phyloP scores from a whole-genome alignment of 2,329 filamentous ascomycete species.

The Aspergillus niger region DNA sequence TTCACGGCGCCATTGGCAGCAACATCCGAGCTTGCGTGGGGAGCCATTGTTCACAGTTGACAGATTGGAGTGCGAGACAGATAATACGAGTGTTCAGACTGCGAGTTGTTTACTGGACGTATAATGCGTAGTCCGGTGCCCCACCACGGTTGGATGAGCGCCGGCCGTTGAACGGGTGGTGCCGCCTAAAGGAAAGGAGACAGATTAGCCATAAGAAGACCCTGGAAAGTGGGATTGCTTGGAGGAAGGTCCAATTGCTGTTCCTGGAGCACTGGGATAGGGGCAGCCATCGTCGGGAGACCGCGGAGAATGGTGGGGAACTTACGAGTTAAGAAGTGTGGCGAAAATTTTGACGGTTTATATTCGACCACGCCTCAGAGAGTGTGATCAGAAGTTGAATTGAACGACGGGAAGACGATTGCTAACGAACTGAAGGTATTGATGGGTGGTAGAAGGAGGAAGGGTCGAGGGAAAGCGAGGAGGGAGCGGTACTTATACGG shows the following conservation, averaged over 20 bases:
- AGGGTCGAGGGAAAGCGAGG: constrained; percentile 2
- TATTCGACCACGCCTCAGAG: constrained; percentile 60
- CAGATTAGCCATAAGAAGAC: constrained; percentile 8
- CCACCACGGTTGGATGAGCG: constrained; percentile 86
- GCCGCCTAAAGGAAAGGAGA: constrained; percentile 59
- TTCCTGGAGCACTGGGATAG: neutral
- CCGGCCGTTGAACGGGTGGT: constrained; percentile 96
- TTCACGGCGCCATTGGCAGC: constrained; percentile 56
- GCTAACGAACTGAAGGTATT: constrained; percentile 21
- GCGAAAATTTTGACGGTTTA: constrained; percentile 91
- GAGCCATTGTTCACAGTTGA: constrained; percentile 69
- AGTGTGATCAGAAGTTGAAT: constrained; percentile 51
- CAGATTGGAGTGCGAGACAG: constrained; percentile 23
- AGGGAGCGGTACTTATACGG: constrained; percentile 12
- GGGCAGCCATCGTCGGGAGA: neutral
- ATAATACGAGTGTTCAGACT: constrained; percentile 44
- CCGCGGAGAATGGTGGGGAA: constrained; percentile 19
- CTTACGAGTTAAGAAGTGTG: constrained; percentile 96
- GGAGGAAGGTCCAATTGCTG: constrained; percentile 8
- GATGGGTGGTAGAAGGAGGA: constrained; percentile 11
- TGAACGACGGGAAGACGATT: constrained; percentile 28
- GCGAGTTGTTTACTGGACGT: constrained; percentile 46
- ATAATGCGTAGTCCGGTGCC: constrained; percentile 63
- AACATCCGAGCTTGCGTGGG: constrained; percentile 73
- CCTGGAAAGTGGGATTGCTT: neutral